Conservation (phyloP, 139 green algal genomes). For the Haematococcus lacustris region DNA sequence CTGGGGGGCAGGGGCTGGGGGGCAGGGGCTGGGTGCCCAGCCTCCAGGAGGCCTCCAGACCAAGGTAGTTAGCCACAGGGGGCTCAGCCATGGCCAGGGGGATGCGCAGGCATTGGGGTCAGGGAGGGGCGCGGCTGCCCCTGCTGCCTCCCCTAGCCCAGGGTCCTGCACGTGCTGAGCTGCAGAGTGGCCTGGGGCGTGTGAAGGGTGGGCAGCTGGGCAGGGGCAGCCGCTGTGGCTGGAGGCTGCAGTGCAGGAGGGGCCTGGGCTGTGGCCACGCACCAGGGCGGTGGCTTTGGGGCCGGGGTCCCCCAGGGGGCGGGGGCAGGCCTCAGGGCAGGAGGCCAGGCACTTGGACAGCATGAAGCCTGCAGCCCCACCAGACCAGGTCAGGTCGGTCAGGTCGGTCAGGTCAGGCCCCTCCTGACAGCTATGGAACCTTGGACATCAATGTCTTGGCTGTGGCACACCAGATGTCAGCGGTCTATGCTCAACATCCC, state of each 20-base stretch:
- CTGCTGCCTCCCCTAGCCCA: background rate
- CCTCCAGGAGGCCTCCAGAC: background rate
- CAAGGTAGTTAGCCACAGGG: background rate
- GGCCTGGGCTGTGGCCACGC: constrained; percentile 24
- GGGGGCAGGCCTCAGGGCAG: constrained; percentile 25
- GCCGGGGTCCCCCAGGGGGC: constrained; percentile 13
- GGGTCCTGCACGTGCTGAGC: background rate
- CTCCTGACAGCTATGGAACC: background rate
- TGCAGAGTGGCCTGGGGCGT: background rate
- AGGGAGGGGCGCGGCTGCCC: background rate
- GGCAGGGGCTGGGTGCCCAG: background rate
- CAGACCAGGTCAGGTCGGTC: background rate
- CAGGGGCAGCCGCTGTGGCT: background rate
- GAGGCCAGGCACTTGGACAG: constrained; percentile 16
- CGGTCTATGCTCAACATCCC: background rate
- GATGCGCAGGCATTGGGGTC: background rate
- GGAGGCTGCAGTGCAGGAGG: background rate
- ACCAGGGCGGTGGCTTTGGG: constrained; percentile 30
- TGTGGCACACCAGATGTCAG: background rate
- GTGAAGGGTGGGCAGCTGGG: too few relatives aligned
- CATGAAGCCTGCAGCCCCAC: constrained; percentile 21
- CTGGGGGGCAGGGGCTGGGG: too few relatives aligned
- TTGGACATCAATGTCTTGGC: background rate
- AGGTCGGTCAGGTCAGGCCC: background rate
- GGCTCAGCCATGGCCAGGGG: background rate